phyloP scores from a whole-genome alignment of 1,284 basidiomycete species.

The Apiotrichum montevideense region DNA sequence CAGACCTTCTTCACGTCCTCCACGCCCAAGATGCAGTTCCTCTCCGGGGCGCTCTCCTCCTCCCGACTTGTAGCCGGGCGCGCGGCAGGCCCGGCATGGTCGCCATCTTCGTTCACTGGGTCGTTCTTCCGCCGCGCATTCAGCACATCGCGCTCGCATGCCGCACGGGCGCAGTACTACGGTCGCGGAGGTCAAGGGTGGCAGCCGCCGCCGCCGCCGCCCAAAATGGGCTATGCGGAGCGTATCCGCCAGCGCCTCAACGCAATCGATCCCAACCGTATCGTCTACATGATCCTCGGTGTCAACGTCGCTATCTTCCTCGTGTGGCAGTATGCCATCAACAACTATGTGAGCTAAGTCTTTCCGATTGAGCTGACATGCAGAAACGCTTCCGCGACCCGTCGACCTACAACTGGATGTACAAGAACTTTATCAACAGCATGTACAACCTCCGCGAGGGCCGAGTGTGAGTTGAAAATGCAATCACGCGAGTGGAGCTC shows the following conservation, averaged over 20 bases:
- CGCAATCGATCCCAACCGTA: not conserved
- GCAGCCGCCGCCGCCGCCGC: not conserved
- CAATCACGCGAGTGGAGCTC: not conserved
- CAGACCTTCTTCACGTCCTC: slow-evolving; percentile 6
- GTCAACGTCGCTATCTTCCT: slow-evolving; percentile 40
- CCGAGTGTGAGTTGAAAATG: slow-evolving; percentile 50
- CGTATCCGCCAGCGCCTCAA: not conserved
- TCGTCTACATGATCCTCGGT: slow-evolving; percentile 27
- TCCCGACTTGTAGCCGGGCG: not conserved
- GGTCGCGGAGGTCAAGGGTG: not conserved
- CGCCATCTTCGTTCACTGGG: not conserved
- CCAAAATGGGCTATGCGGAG: not conserved
- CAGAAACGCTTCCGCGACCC: slow-evolving; percentile 50
- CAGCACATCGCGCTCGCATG: not conserved
- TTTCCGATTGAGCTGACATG: slow-evolving; percentile 41
- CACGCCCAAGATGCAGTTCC: slow-evolving; percentile 3
- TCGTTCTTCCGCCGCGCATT: slow-evolving; percentile 6
- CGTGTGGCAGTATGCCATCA: slow-evolving; percentile 44
- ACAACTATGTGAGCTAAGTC: slow-evolving; percentile 27
- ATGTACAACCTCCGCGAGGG: slow-evolving; percentile 61
- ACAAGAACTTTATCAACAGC: slow-evolving; percentile 59
- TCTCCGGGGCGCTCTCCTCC: not conserved
- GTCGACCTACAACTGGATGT: slow-evolving; percentile 56
- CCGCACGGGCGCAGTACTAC: not conserved
- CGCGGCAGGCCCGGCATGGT: not conserved